Conservation (phyloP, 78 protist genomes). For the Parvularia atlantis region DNA sequence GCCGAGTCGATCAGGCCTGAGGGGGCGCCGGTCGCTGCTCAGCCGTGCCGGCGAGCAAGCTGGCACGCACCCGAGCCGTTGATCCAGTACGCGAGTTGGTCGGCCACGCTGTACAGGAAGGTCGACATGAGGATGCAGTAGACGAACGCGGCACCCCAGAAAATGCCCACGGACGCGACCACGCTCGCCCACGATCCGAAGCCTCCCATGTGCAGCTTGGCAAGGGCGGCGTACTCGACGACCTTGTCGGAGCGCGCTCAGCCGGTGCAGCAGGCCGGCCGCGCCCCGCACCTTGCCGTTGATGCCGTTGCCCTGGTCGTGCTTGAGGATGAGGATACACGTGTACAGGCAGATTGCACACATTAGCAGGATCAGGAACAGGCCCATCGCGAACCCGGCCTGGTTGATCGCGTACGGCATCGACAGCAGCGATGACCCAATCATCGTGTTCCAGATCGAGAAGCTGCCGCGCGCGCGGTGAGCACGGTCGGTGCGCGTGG, state of each 20-base stretch:
- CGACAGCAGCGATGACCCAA: slow-evolving; percentile 30
- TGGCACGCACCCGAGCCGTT: too few relatives aligned
- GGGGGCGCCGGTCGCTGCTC: too few relatives aligned
- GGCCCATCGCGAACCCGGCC: slow-evolving; percentile 18
- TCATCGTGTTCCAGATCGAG: slow-evolving; percentile 42
- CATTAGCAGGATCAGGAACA: background rate
- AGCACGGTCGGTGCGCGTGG: too few relatives aligned
- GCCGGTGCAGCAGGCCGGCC: background rate
- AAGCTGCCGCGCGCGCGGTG: slow-evolving; percentile 9
- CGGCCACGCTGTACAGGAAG: background rate
- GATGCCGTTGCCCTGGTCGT: background rate
- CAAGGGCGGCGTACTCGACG: slow-evolving; percentile 22
- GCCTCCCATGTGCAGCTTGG: slow-evolving; percentile 2
- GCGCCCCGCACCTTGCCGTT: background rate
- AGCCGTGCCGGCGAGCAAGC: too few relatives aligned
- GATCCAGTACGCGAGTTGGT: background rate
- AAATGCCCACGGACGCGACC: slow-evolving; percentile 3
- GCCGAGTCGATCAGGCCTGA: too few relatives aligned
- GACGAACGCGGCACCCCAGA: slow-evolving; percentile 19
- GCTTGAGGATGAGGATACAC: background rate
- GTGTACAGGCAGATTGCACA: slow-evolving; percentile 17
- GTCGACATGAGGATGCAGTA: slow-evolving; percentile 22
- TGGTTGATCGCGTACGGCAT: slow-evolving; percentile 44
- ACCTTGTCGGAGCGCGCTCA: background rate
- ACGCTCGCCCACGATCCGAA: background rate